Base-by-base conservation (phyloP, 2,329 filamentous ascomycete species). In the Arthrobotrys megalospora region DNA sequence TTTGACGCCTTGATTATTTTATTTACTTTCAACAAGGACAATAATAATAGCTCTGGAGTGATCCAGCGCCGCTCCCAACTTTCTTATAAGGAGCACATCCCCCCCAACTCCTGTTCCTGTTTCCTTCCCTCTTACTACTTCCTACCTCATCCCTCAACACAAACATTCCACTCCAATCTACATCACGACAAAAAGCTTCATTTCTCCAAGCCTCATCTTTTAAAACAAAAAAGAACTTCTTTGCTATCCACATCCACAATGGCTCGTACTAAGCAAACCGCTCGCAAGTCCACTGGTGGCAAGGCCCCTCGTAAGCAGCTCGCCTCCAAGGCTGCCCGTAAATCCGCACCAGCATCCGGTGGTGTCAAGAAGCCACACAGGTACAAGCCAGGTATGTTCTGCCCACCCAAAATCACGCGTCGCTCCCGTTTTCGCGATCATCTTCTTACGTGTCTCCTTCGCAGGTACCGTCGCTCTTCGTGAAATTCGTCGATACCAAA, bases 401-500 rank as follows among this genome's bases (percentile, higher is more conserved):
- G 1, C 4, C 10, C 24, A 10, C 5, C 34, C 16, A 1, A 38
- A 32, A 60, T 16, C 24, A 63, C 93, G 93, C 90, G 95, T 98
- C 88, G 97, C 97, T 84, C 8, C 14, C n/a, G 89, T 28, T n/a
- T n/a, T n/a, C 92, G 92, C 85, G 97, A 97, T 89, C 95, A 98
- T 88, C 6, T 16, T 50, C 60, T 64, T 41, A 50, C 32, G 32
- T 8, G 66, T 80, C 83, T 90, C 89, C 3, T 47, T 16, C 6
- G 97, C 92, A 85, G 92, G 92, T 88, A 86, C 96, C 85, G 92
- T 97, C 87, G 95, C 95, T 89, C 92, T 98, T 84, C 93, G 94
- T 90, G 96, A 99, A 88, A 99, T 99, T 84, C 92, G 95, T 89
- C 92, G 93, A 85, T 98, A 98, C 89, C 95, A 98, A 88, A 97